phyloP scores from a whole-genome alignment of 164 flowering plant genomes.

The Annona cherimola region DNA sequence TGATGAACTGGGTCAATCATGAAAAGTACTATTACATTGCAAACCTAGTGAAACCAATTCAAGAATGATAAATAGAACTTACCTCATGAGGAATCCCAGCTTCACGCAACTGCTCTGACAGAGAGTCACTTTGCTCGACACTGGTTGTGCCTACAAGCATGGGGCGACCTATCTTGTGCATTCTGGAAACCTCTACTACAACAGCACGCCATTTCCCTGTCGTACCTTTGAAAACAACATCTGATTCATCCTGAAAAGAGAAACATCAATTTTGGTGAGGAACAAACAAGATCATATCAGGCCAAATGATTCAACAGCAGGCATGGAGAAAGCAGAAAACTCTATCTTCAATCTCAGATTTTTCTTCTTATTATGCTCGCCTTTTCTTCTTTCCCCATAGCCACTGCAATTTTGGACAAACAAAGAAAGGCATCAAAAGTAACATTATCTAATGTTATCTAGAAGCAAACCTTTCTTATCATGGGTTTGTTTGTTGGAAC shows the following conservation, averaged over 20 bases:
- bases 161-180: slow-evolving; percentile 96
- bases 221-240: slow-evolving; percentile 85
- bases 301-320: background rate
- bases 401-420: background rate
- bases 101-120: slow-evolving; percentile 75
- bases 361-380: background rate
- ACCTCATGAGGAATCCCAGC: slow-evolving; percentile 97
- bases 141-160: slow-evolving; percentile 99
- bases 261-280: background rate
- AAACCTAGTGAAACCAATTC: background rate
- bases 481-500: slow-evolving; percentile 98
- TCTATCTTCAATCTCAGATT: background rate
- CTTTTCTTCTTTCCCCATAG: background rate
- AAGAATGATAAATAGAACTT: slow-evolving; percentile 11
- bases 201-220: slow-evolving; percentile 94
- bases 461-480: slow-evolving; percentile 76
- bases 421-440: background rate
- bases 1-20: background rate
- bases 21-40: background rate
- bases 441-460: background rate
- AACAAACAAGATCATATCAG: slow-evolving; percentile 3
- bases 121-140: slow-evolving; percentile 91
- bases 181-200: slow-evolving; percentile 91
- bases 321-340: background rate
- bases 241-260: slow-evolving; percentile 81